Evolutionary conservation across 225 moss, liverwort and hornwort genomes (phyloP), one percentile per base, ranked within the genome.

Genomic region (Bryum argenteum): DNA sequence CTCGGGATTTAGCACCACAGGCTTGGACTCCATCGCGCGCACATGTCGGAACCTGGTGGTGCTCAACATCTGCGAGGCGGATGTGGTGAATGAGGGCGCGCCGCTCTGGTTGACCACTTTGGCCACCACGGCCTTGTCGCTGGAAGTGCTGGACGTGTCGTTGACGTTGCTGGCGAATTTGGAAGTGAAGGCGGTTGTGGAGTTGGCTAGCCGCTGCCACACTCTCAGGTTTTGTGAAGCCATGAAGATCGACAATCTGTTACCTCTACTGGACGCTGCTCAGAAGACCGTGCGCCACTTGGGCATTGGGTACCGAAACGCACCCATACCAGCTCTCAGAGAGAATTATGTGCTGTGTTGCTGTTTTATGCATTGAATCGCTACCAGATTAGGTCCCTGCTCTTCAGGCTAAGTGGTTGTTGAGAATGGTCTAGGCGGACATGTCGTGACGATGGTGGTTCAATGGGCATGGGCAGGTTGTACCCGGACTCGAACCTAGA

Each of bases 171-270:
- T 88, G 13, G 37, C 55, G 41, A 58, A 63, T 37, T 82, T 73
- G 65, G 82, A 82, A 15, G 79, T 79, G 54, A 21, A 18, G 2
- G 84, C 75, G 17, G 52, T 88, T 9, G 62, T 60, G 8, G 71
- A 79, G 40, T 65, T 88, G 41, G 87, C 87, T 28, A 52, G 81
- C 26, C 84, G 84, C 58, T 88, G 88, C 28, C 79, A 82, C 71
- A 88, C 84, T 47, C 75, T 88, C 10, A 60, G 77, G 24, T 24
- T 87, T 18, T 73, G 77, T 12, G 77, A 79, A 0, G 19, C 71
- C 13, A 14, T 84, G 74, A 40, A 65, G 67, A 72, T 81, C 15
- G 69, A 77, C 64, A 61, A 56, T 19, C 61, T 81, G 61, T 47
- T 84, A 68, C 87, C 84, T 28, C 61, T 84, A 44, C 55, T 87